These are phyloP conservation scores for Penicillium maclennaniae DNA, from an alignment of 495 filamentous ascomycete species.

Conservation along the genomic window DNA sequence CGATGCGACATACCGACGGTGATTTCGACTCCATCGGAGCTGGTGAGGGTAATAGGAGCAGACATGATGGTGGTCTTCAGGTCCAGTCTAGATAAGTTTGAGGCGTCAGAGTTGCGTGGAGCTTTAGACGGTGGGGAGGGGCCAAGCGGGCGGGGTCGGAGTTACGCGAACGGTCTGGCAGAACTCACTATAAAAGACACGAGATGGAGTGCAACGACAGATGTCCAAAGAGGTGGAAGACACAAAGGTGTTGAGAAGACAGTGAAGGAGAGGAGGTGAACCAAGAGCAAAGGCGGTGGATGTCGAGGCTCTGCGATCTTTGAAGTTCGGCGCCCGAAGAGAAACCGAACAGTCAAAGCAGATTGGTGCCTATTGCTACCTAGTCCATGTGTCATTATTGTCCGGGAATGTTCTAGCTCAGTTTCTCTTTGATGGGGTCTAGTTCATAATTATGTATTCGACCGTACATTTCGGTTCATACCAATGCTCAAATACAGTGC, in stretches of 20 bases:
- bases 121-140: neutral
- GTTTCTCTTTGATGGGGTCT: neutral
- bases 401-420: neutral
- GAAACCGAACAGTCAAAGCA: no score
- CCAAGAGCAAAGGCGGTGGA: neutral
- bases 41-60: slow-evolving; percentile 34
- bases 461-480: no score
- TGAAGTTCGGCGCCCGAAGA: neutral
- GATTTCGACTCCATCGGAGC: slow-evolving; percentile 55
- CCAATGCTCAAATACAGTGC: no score
- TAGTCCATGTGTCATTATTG: neutral
- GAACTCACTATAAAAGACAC: neutral
- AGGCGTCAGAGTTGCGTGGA: neutral
- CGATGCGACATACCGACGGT: slow-evolving; percentile 47
- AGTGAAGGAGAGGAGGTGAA: neutral
- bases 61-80: neutral
- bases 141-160: neutral
- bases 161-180: neutral
- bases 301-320: neutral
- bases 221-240: neutral
- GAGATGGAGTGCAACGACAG: neutral
- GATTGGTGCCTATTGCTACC: neutral
- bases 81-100: neutral
- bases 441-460: neutral
- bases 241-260: neutral